Evolutionary conservation across 306 rosid genomes (phyloP), one percentile per base, ranked within the genome.

Genomic region (Dryas alaskensis): DNA sequence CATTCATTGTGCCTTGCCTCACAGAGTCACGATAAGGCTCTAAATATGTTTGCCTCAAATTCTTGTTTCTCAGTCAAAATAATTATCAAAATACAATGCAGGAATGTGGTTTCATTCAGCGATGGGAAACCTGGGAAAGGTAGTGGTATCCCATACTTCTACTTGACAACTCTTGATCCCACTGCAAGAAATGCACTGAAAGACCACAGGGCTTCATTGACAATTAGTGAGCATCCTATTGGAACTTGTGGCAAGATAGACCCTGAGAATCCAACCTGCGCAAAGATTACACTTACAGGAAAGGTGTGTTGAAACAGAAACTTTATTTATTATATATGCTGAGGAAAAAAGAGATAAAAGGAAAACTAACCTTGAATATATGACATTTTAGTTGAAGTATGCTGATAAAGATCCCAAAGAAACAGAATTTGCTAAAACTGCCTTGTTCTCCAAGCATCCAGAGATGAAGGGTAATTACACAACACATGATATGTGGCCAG

Each of bases 81-180:
- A 47, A 73, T 69, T 27, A 9, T 67, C 65, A 19, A 64, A 62
- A 65, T 67, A 62, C 72, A 2, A 31, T 77, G 72, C 84, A 94
- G 96, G 80, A 94, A 94, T 87, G 96, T 94, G 81, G 97, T 84
- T 48, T 92, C 99, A 0, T 94, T 70, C 79, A 92, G 97, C 12
- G 99, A 94, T 72, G 98, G 98, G 76, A 67, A 70, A 8, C 91
- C 98, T 4, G 68, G 72, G 42, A 39, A 87, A 25, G 95, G 97
- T n/a, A 22, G 42, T 4, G 97, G 98, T 77, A 81, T 86, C 70
- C 96, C 97, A 13, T 94, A 85, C 87, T 94, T 94, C 79, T 94
- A 89, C 95, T 79, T 94, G 85, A 89, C 98, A 57, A 65, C 88
- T 75, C 88, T 94, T 11, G 98, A 94, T 74, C 98, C 98, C 6